Evolutionary conservation across 1,284 basidiomycete species (phyloP).

Genomic region (Lentinula novae-zelandiae): DNA sequence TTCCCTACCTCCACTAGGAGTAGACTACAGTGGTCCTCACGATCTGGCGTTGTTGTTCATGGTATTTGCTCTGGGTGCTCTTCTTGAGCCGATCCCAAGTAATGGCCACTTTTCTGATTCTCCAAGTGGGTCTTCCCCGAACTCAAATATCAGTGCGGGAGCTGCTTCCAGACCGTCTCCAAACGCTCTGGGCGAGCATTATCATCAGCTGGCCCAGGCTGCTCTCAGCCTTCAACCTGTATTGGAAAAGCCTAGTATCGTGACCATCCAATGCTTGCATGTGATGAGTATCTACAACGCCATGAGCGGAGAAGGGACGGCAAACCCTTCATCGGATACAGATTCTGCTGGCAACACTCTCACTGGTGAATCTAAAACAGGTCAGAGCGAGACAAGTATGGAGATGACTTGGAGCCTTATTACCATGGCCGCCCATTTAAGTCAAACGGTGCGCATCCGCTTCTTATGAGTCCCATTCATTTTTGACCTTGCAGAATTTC

Average conservation of each 20-base stretch:
- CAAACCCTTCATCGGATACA: not conserved
- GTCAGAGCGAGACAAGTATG: constrained; percentile 40
- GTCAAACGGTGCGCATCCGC: constrained; percentile 49
- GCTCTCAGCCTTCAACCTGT: constrained; percentile 59
- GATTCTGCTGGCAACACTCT: constrained; percentile 13
- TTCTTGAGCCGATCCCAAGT: constrained; percentile 38
- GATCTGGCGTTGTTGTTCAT: constrained; percentile 60
- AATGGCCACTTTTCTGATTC: constrained; percentile 4
- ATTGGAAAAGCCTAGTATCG: constrained; percentile 62
- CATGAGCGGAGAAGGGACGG: constrained; percentile 31
- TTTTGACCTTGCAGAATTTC: not conserved
- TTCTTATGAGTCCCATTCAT: constrained; percentile 7
- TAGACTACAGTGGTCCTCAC: constrained; percentile 42
- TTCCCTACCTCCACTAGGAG: constrained; percentile 24
- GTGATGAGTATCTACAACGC: constrained; percentile 52
- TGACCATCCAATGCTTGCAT: constrained; percentile 62
- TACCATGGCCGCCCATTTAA: constrained; percentile 49
- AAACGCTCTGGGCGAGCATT: constrained; percentile 47
- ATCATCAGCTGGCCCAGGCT: constrained; percentile 56
- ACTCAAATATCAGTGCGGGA: not conserved
- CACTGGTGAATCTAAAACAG: not conserved
- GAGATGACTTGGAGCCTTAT: constrained; percentile 62
- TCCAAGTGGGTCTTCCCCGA: not conserved
- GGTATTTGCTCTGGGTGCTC: constrained; percentile 56
- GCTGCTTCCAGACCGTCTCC: not conserved